These are phyloP conservation scores for Sonneratia caseolaris DNA, from an alignment of 345 rosid genomes.

Conservation along the genomic window DNA sequence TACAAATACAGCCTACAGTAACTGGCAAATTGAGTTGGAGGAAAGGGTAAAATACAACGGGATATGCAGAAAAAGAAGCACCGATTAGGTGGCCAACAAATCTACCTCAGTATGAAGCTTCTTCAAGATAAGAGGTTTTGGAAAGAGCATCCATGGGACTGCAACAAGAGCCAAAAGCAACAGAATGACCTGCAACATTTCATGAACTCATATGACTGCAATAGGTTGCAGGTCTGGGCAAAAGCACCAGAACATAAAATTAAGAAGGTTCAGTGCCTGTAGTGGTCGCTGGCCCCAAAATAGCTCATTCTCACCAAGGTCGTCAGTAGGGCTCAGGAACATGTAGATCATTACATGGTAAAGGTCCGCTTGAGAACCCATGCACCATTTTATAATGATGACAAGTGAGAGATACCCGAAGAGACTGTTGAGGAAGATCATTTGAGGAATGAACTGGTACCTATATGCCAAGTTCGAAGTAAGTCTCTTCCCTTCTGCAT, in stretches of 20 bases:
- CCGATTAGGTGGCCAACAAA: not conserved
- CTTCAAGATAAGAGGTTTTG: constrained; percentile 85
- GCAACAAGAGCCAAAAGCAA: constrained; percentile 72
- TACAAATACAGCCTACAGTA: not conserved
- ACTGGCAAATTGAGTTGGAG: not conserved
- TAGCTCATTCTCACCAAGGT: constrained; percentile 78
- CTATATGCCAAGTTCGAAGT: constrained; percentile 30
- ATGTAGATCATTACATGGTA: constrained; percentile 99
- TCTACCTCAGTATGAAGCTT: constrained; percentile 77
- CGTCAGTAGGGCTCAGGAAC: constrained; percentile 93
- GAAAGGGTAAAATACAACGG: not conserved
- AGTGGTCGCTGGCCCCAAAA: constrained; percentile 94
- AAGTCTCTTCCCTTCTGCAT: constrained; percentile 1
- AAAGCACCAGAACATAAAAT: constrained; percentile 3
- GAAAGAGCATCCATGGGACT: constrained; percentile 98
- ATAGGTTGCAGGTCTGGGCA: not conserved
- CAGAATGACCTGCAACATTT: constrained; percentile 58
- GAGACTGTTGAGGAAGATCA: constrained; percentile 85
- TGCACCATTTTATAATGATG: constrained; percentile 90
- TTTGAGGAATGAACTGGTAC: constrained; percentile 96
- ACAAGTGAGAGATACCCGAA: constrained; percentile 95
- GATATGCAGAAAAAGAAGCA: not conserved
- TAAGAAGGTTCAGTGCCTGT: constrained; percentile 39
- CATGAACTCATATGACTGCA: not conserved
- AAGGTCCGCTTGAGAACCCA: constrained; percentile 95